Percentiles rank a stretch among this genome's conserved stretches.
Conservation (phyloP, 2,329 filamentous ascomycete species). For the Pezicula neosporulosa region DNA sequence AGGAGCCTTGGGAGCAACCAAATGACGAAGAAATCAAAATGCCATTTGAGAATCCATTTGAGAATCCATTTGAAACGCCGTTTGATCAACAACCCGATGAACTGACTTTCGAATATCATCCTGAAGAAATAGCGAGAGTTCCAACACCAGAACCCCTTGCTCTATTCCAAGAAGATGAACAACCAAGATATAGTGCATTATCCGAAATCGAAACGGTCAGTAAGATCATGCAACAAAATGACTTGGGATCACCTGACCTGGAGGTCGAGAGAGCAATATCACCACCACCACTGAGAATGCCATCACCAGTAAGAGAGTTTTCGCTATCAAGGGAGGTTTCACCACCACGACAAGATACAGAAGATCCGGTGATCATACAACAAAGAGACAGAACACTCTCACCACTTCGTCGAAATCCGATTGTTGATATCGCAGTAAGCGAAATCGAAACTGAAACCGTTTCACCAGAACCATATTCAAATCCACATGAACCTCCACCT, state of each 20-base stretch:
- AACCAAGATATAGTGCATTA: constrained; percentile 6
- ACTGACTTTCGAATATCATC: constrained; percentile 1
- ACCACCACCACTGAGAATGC: neutral
- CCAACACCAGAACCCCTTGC: constrained; percentile 4
- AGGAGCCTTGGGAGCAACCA: neutral
- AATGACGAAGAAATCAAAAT: neutral
- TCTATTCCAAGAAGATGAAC: constrained; percentile 2
- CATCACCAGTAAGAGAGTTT: neutral
- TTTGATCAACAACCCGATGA: neutral
- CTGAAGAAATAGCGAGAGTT: neutral
- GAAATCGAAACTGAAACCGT: neutral
- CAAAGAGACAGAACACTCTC: constrained; percentile 2
- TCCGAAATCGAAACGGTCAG: constrained; percentile 9
- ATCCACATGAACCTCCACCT: no score
- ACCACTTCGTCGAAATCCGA: constrained; percentile 1
- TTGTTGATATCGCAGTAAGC: neutral
- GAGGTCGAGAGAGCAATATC: constrained; percentile 1
- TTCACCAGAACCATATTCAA: neutral
- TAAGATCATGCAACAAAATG: constrained; percentile 5
- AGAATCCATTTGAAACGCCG: neutral
- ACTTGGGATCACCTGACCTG: constrained; percentile 5
- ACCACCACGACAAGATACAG: neutral
- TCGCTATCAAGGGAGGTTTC: neutral
- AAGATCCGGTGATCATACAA: neutral
- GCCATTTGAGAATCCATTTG: neutral